Percentiles rank a stretch among this genome's conserved stretches.
Conservation (phyloP, 2,329 filamentous ascomycete genomes). For the Fusarium camptoceras region DNA sequence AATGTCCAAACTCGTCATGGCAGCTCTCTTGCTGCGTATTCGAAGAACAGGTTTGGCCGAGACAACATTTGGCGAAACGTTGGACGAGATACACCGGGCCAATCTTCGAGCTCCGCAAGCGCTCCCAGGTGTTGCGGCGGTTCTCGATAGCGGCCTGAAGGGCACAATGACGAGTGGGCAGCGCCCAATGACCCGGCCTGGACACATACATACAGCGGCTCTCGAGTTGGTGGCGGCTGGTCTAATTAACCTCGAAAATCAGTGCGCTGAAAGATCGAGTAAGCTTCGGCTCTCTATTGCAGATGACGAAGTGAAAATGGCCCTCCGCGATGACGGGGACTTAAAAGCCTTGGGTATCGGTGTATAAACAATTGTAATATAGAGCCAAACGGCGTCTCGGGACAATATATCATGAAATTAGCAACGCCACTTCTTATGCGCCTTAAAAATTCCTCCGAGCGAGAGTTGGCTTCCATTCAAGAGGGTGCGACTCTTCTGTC, state of each 20-base stretch:
- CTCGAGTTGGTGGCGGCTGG: slow-evolving; percentile 88
- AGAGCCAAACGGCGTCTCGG: slow-evolving; percentile 24
- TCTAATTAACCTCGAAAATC: slow-evolving; percentile 84
- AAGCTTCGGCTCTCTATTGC: slow-evolving; percentile 88
- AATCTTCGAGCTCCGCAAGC: slow-evolving; percentile 51
- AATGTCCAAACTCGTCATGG: slow-evolving; percentile 84
- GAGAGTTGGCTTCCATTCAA: slow-evolving; percentile 90
- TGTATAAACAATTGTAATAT: slow-evolving; percentile 49
- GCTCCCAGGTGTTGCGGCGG: slow-evolving; percentile 54
- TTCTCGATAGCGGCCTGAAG: slow-evolving; percentile 49
- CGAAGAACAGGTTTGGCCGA: slow-evolving; percentile 88
- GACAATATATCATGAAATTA: slow-evolving; percentile 26
- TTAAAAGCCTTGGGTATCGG: slow-evolving; percentile 81
- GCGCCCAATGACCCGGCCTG: slow-evolving; percentile 50
- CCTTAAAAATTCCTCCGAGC: slow-evolving; percentile 78
- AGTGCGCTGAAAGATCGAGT: slow-evolving; percentile 84
- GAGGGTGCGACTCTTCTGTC: slow-evolving; percentile 88
- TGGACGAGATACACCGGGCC: slow-evolving; percentile 74
- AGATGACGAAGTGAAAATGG: slow-evolving; percentile 90
- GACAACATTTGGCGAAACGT: slow-evolving; percentile 86
- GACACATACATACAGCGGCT: slow-evolving; percentile 74
- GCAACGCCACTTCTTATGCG: slow-evolving; percentile 6
- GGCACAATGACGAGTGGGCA: slow-evolving; percentile 45
- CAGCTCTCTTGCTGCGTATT: slow-evolving; percentile 81
- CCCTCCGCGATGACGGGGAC: slow-evolving; percentile 88